phyloP scores from a whole-genome alignment of 768 basidiomycete genomes.

The Vararia minispora region DNA sequence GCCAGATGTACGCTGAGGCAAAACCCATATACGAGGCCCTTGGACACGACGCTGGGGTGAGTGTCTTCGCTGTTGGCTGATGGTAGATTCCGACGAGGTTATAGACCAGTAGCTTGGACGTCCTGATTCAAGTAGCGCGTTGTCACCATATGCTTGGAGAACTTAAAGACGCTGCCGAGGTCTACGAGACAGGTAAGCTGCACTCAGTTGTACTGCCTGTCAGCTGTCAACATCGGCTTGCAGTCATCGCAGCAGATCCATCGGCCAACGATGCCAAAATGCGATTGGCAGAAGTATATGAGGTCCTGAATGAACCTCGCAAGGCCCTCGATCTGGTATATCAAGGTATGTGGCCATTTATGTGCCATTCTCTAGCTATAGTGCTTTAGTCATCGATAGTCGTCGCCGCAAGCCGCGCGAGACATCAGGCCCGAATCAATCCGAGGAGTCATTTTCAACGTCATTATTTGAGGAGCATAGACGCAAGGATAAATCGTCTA shows the following conservation, averaged over 20 bases:
- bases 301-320: conserved; percentile 67
- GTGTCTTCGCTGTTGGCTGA: conserved; percentile 14
- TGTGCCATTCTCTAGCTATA: neutral
- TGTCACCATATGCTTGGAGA: conserved; percentile 75
- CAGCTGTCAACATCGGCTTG: neutral
- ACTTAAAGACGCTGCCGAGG: conserved; percentile 64
- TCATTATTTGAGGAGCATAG: conserved; percentile 61
- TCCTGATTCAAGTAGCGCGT: conserved; percentile 67
- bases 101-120: conserved; percentile 64
- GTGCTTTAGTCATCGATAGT: conserved; percentile 24
- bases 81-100: neutral
- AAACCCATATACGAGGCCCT: conserved; percentile 70
- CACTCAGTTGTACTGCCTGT: neutral
- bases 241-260: conserved; percentile 69
- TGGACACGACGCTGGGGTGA: conserved; percentile 61
- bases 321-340: conserved; percentile 79
- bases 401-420: conserved; percentile 17
- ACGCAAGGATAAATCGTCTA: conserved; percentile 25
- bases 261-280: conserved; percentile 75
- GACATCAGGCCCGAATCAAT: conserved; percentile 8
- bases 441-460: conserved; percentile 21
- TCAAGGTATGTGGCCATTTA: conserved; percentile 42
- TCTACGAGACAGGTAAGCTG: conserved; percentile 67
- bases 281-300: conserved; percentile 84
- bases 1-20: conserved; percentile 68